Percentiles rank a stretch among this genome's conserved stretches.
phyloP scores from a whole-genome alignment of 768 basidiomycete genomes.

The Fistulinella prunicolor region DNA sequence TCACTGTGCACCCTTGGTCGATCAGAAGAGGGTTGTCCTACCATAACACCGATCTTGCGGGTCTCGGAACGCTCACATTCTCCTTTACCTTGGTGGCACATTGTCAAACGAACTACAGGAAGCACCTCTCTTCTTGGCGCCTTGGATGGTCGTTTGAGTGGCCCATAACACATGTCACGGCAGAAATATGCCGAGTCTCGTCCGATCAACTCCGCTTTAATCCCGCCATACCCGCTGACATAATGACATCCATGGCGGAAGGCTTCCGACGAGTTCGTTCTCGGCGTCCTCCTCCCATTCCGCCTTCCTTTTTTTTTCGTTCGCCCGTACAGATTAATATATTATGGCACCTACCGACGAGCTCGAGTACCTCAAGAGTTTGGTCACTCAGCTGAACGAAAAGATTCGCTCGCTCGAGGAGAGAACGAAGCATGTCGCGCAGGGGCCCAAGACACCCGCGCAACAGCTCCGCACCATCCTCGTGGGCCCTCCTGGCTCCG shows the following conservation, averaged over 20 bases:
- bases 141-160: no score
- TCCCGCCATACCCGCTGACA: slow-evolving; percentile 8
- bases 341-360: slow-evolving; percentile 70
- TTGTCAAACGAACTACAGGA: no score
- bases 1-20: no score
- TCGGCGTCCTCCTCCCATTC: not conserved
- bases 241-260: not conserved
- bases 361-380: slow-evolving; percentile 91
- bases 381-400: slow-evolving; percentile 85
- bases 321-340: not conserved
- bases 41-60: not conserved
- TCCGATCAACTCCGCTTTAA: slow-evolving; percentile 27
- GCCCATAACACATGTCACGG: not conserved
- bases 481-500: slow-evolving; percentile 95
- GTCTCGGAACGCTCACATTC: not conserved
- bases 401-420: slow-evolving; percentile 83
- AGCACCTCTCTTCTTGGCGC: no score
- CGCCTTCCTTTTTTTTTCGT: not conserved
- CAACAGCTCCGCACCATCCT: slow-evolving; percentile 88
- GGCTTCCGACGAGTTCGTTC: not conserved
- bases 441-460: slow-evolving; percentile 55
- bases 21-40: not conserved
- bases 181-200: not conserved
- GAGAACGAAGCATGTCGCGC: slow-evolving; percentile 50
- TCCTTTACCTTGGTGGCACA: not conserved